Evolutionary conservation across 305 asterid genomes (phyloP).

Genomic region (Fraxinus sp.): DNA sequence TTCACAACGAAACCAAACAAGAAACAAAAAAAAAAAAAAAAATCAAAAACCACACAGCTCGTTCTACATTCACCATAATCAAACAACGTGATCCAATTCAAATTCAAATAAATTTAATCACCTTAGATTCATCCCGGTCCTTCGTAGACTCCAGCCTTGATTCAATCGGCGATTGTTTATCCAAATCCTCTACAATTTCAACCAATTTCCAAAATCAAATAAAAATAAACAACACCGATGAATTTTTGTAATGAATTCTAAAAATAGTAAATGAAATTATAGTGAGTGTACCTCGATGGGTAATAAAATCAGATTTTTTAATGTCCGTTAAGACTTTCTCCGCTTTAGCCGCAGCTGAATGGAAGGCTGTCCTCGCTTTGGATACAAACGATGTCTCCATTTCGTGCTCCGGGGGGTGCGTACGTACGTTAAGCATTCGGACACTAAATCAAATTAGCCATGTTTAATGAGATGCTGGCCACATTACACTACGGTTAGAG

Average conservation of each 20-base stretch:
- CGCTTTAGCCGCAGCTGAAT: slow-evolving; percentile 99
- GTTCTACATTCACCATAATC: slow-evolving; percentile 28
- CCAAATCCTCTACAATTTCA: slow-evolving; percentile 46
- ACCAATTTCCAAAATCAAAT: slow-evolving; percentile 22
- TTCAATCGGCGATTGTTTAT: slow-evolving; percentile 49
- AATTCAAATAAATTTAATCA: slow-evolving; percentile 33
- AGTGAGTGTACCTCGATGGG: slow-evolving; percentile 49
- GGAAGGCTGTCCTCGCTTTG: slow-evolving; percentile 90
- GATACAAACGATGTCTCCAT: slow-evolving; percentile 93
- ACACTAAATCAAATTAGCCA: slow-evolving; percentile 36
- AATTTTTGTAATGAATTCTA: slow-evolving; percentile 25
- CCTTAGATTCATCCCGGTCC: slow-evolving; percentile 55
- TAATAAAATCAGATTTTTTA: slow-evolving; percentile 67
- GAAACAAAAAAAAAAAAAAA: neutral
- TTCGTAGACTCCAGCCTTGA: slow-evolving; percentile 48
- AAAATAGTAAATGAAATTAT: slow-evolving; percentile 36
- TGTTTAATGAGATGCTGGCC: slow-evolving; percentile 25
- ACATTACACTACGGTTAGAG: neutral
- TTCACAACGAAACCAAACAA: too few relatives aligned
- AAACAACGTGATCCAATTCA: slow-evolving; percentile 10
- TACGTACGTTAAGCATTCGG: slow-evolving; percentile 25
- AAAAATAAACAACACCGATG: slow-evolving; percentile 5
- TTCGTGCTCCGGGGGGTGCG: slow-evolving; percentile 32
- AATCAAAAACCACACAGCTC: slow-evolving; percentile 10
- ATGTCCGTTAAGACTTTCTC: slow-evolving; percentile 94